Conservation (phyloP, 495 filamentous ascomycete species). For the Aspergillus incahuasiensis region DNA sequence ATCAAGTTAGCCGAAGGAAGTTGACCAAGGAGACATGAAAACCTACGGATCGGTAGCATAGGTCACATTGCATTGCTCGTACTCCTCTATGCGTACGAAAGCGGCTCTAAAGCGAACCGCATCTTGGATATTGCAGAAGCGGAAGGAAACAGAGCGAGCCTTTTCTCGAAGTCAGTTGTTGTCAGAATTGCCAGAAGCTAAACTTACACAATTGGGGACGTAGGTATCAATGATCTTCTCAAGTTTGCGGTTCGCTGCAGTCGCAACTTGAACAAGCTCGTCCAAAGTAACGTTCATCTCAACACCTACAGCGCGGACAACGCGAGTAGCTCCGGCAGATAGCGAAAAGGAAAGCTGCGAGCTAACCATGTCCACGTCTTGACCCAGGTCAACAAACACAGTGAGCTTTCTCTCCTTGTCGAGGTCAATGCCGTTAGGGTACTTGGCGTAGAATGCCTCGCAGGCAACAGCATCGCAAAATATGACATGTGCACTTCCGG, state of each 20-base stretch:
- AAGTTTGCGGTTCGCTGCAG: constrained; percentile 27
- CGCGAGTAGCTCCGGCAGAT: constrained; percentile 33
- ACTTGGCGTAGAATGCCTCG: constrained; percentile 35
- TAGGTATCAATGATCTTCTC: constrained; percentile 35
- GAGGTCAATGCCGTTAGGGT: constrained; percentile 42
- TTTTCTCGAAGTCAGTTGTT: constrained; percentile 9
- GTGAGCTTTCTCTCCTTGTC: constrained; percentile 22
- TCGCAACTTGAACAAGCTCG: constrained; percentile 27
- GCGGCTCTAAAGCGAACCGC: constrained; percentile 35
- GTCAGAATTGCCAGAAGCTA: not conserved
- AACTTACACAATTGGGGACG: constrained; percentile 29
- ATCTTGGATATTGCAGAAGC: constrained; percentile 38
- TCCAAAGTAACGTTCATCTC: constrained; percentile 29
- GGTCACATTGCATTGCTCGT: constrained; percentile 38
- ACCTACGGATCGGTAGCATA: constrained; percentile 44
- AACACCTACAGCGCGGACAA: constrained; percentile 36
- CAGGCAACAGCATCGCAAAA: constrained; percentile 40
- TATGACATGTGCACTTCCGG: constrained; percentile 28
- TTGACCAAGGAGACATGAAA: not conserved
- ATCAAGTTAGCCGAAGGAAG: not conserved
- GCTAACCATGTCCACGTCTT: constrained; percentile 35
- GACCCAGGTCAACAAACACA: constrained; percentile 30
- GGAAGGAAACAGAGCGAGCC: constrained; percentile 35
- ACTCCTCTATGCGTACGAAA: constrained; percentile 34
- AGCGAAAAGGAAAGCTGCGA: constrained; percentile 31